Evolutionary conservation across 2,329 filamentous ascomycete species (phyloP).

Genomic region (Ophiosphaerella korrae): DNA sequence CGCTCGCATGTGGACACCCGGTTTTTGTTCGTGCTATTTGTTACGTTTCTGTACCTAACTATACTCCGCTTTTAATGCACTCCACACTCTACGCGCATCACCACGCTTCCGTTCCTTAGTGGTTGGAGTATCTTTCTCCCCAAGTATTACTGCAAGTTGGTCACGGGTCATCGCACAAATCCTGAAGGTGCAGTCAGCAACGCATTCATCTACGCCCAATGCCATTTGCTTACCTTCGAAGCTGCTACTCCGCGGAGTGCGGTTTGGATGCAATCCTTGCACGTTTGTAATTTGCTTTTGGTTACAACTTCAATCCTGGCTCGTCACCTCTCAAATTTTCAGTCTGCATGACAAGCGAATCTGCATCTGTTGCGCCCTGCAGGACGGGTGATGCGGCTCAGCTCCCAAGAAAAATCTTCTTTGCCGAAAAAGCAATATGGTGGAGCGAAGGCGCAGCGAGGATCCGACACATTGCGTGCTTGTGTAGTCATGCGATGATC

Average conservation of each 20-base stretch:
- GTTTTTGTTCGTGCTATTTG: background rate
- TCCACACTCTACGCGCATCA: conserved; percentile 12
- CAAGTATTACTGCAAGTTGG: conserved; percentile 2
- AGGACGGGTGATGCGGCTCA: conserved; percentile 23
- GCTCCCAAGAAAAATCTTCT: conserved; percentile 10
- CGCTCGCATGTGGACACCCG: background rate
- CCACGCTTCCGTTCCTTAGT: conserved; percentile 12
- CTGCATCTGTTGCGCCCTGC: conserved; percentile 8
- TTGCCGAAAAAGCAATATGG: conserved; percentile 23
- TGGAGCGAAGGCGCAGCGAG: conserved; percentile 2
- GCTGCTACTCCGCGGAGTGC: background rate
- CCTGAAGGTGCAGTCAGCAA: background rate
- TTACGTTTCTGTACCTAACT: conserved; percentile 5
- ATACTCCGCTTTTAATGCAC: conserved; percentile 20
- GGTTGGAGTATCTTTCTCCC: background rate
- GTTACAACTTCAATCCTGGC: background rate
- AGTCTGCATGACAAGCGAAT: conserved; percentile 2
- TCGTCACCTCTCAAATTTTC: background rate
- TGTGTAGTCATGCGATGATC: no score
- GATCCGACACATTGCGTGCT: background rate
- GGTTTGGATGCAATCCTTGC: no score
- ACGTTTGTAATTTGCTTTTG: no score
- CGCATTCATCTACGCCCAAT: no score
- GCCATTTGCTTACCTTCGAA: background rate
- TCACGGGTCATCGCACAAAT: conserved; percentile 6